phyloP scores from a whole-genome alignment of 2,329 filamentous ascomycete genomes.

The Akanthomyces uredinophilus region DNA sequence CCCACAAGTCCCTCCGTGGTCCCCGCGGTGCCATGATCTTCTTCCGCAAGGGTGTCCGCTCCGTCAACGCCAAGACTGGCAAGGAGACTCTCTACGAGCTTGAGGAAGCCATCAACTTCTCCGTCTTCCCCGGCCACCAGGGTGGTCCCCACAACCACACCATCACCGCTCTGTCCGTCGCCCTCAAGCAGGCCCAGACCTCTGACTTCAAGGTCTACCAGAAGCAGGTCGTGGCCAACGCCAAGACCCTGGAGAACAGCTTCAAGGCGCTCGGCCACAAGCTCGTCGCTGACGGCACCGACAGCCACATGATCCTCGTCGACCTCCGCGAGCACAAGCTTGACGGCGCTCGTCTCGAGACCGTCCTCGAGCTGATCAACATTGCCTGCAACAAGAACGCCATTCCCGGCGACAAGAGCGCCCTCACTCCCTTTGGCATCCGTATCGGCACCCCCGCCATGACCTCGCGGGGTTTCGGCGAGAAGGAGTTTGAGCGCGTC shows the following conservation, averaged over 20 bases:
- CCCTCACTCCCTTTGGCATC: slow-evolving; percentile 88
- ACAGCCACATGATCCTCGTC: slow-evolving; percentile 95
- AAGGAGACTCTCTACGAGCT: slow-evolving; percentile 90
- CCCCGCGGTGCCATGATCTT: slow-evolving; percentile 99
- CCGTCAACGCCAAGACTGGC: slow-evolving; percentile 82
- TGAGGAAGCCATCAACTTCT: slow-evolving; percentile 95
- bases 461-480: slow-evolving; percentile 90
- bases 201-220: slow-evolving; percentile 94
- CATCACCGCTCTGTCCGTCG: slow-evolving; percentile 93
- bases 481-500: slow-evolving; percentile 87
- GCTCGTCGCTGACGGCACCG: slow-evolving; percentile 90
- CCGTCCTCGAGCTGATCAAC: slow-evolving; percentile 94
- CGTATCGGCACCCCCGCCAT: slow-evolving; percentile 96
- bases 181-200: slow-evolving; percentile 85
- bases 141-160: slow-evolving; percentile 99
- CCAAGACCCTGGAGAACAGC: slow-evolving; percentile 80
- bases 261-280: slow-evolving; percentile 88
- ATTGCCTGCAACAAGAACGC: slow-evolving; percentile 99
- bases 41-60: slow-evolving; percentile 95
- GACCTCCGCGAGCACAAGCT: slow-evolving; percentile 84
- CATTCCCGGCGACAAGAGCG: slow-evolving; percentile 95
- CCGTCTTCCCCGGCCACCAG: slow-evolving; percentile 98
- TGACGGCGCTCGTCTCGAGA: slow-evolving; percentile 92
- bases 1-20: slow-evolving; percentile 97
- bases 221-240: slow-evolving; percentile 85